Evolutionary conservation across 306 rosid genomes (phyloP).

Genomic region (Acacia melanoxylon): DNA sequence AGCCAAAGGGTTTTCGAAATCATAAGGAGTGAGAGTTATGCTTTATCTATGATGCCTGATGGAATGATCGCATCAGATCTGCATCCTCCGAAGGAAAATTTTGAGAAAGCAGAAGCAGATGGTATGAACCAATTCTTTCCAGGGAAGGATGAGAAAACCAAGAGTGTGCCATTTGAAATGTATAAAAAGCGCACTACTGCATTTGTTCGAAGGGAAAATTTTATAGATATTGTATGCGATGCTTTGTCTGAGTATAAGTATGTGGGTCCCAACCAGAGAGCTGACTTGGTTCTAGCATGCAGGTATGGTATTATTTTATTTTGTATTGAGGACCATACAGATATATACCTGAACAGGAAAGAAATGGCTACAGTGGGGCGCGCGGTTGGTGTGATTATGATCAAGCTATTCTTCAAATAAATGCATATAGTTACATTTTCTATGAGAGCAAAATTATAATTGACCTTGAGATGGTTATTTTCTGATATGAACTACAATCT

Average conservation of each 20-base stretch:
- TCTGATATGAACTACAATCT: background rate
- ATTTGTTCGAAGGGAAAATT: constrained; percentile 61
- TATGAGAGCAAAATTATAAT: background rate
- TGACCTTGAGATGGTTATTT: background rate
- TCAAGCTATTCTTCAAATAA: constrained; percentile 2
- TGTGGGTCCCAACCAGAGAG: constrained; percentile 91
- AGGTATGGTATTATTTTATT: constrained; percentile 49
- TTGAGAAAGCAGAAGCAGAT: constrained; percentile 45
- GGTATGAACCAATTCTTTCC: constrained; percentile 32
- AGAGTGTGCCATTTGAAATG: constrained; percentile 67
- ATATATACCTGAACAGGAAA: background rate
- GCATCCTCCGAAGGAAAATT: constrained; percentile 30
- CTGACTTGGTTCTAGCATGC: constrained; percentile 83
- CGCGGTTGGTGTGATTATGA: background rate
- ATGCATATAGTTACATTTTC: background rate
- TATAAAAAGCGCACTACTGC: constrained; percentile 84
- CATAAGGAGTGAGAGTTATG: constrained; percentile 46
- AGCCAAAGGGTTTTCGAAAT: constrained; percentile 79
- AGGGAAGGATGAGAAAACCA: constrained; percentile 42
- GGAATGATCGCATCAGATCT: constrained; percentile 32
- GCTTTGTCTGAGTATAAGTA: constrained; percentile 87
- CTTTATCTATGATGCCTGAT: constrained; percentile 44
- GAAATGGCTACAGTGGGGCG: background rate
- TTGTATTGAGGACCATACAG: background rate
- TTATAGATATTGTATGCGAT: constrained; percentile 76